Percentiles rank a stretch among this genome's conserved stretches.
phyloP scores from a whole-genome alignment of 129 eudicot genomes.

The Pseudognaphalium luteoalbum region DNA sequence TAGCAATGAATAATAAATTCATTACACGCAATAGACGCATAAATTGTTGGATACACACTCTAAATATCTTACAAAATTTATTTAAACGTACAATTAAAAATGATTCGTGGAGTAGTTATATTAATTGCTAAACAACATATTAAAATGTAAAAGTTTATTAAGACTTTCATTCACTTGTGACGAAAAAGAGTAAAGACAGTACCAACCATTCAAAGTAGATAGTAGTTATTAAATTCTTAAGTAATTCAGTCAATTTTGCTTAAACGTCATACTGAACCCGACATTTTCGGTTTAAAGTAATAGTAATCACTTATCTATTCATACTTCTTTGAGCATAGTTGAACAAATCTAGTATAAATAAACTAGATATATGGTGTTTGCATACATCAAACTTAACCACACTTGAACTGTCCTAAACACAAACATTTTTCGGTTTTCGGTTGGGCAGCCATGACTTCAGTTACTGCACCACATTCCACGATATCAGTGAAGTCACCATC shows the following conservation, averaged over 20 bases:
- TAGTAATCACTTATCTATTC: background rate
- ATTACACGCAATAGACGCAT: no score
- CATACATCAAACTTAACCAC: slow-evolving; percentile 1
- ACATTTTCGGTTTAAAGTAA: background rate
- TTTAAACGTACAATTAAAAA: no score
- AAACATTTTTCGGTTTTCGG: background rate
- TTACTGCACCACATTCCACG: slow-evolving; percentile 21
- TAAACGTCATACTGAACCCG: slow-evolving; percentile 4
- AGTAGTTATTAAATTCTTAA: background rate
- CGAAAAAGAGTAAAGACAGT: no score
- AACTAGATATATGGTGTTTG: background rate
- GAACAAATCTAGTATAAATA: slow-evolving; percentile 10
- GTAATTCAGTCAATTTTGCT: slow-evolving; percentile 18
- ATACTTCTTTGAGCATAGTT: slow-evolving; percentile 13
- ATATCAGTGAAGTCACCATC: slow-evolving; percentile 25
- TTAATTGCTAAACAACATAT: background rate
- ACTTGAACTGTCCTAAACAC: background rate
- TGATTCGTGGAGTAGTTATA: background rate
- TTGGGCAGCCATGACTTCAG: slow-evolving; percentile 29
- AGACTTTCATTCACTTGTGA: background rate
- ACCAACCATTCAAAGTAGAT: background rate
- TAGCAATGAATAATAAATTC: no score
- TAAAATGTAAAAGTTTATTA: background rate
- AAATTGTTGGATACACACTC: no score
- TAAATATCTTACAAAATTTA: no score